Evolutionary conservation across 2,329 filamentous ascomycete species (phyloP), one percentile per base, ranked within the genome.

Genomic region (Aspergillus thermomutatus): DNA sequence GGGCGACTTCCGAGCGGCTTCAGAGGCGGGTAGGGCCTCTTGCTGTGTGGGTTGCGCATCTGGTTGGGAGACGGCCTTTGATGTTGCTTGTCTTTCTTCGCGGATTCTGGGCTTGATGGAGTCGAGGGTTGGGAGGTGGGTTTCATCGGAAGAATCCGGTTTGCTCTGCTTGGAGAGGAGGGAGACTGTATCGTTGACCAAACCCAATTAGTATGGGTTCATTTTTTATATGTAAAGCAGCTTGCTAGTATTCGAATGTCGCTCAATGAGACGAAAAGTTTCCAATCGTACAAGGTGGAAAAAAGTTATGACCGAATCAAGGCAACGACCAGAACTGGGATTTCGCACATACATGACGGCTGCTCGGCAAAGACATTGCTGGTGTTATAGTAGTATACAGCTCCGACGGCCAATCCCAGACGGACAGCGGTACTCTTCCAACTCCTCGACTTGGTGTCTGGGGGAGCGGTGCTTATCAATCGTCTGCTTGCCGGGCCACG

Each of bases 361-460:
- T 95, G 88, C 67, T 97, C 91, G 17, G 92, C 90, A 74, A 97
- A 97, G 23, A 91, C 81, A 53, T 87, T 84, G 69, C 88, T 93
- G 7, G 92, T 97, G 79, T 92, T 96, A 76, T 97, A 99, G 76
- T 90, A 97, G 79, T 97, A 99, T 50, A 97, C 78, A 48, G 88
- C 86, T 21, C 83, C 91, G 57, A 80, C 82, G 0, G 91, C 92
- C 55, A 94, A 71, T 63, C 86, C 90, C 84, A 91, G 88, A 79
- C 93, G 84, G 67, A 84, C 72, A 3, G 82, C 82, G 52, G 86
- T 82, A 73, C 86, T 88, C 82, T 92, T 96, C 90, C 91, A 96
- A 72, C 87, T 89, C 72, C 91, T 80, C 67, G 85, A 85, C 77
- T 86, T 90, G 69, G 84, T 79, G 63, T 85, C 80, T 3, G 88